A percentile compares a stretch with the other conserved stretches of the same genome.
Evolutionary conservation across 116 monocot genomes (phyloP).

Genomic region (Thalassia testudinum): DNA sequence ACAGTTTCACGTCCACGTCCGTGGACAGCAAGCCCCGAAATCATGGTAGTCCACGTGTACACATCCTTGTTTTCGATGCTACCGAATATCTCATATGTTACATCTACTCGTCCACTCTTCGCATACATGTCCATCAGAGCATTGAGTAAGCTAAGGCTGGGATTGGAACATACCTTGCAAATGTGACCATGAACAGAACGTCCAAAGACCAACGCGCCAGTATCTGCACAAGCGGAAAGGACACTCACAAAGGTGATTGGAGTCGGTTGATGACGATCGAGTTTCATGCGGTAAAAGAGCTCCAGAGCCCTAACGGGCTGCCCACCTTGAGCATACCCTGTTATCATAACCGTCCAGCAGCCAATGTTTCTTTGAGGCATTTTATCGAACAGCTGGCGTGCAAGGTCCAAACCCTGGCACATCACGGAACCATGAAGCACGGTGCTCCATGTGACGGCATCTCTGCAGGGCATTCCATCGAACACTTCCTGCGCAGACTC

Average conservation of each 20-base stretch:
- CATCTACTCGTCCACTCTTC: slow-evolving; percentile 34
- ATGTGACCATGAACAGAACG: slow-evolving; percentile 32
- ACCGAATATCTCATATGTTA: slow-evolving; percentile 25
- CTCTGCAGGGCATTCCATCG: slow-evolving; percentile 19
- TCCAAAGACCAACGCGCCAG: slow-evolving; percentile 43
- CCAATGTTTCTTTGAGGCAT: slow-evolving; percentile 19
- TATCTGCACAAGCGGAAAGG: slow-evolving; percentile 59
- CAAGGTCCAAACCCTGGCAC: slow-evolving; percentile 20
- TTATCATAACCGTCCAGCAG: slow-evolving; percentile 63
- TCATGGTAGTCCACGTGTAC: slow-evolving; percentile 69
- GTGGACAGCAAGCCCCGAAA: slow-evolving; percentile 45
- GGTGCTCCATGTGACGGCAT: slow-evolving; percentile 42
- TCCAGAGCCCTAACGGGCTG: slow-evolving; percentile 38
- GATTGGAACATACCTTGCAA: slow-evolving; percentile 14
- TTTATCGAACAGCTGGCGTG: slow-evolving; percentile 20
- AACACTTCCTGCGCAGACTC: slow-evolving; percentile 22
- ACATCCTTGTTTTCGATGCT: slow-evolving; percentile 24
- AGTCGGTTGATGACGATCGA: slow-evolving; percentile 24
- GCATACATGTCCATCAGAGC: slow-evolving; percentile 64
- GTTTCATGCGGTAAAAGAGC: slow-evolving; percentile 30
- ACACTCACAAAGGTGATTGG: slow-evolving; percentile 28
- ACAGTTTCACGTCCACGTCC: slow-evolving; percentile 31
- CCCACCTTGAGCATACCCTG: slow-evolving; percentile 35
- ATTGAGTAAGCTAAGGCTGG: slow-evolving; percentile 27
- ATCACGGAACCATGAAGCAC: slow-evolving; percentile 39